These are phyloP conservation scores for Phytophthora pisi DNA, from an alignment of 352 stramenopile species.

Conservation along the genomic window DNA sequence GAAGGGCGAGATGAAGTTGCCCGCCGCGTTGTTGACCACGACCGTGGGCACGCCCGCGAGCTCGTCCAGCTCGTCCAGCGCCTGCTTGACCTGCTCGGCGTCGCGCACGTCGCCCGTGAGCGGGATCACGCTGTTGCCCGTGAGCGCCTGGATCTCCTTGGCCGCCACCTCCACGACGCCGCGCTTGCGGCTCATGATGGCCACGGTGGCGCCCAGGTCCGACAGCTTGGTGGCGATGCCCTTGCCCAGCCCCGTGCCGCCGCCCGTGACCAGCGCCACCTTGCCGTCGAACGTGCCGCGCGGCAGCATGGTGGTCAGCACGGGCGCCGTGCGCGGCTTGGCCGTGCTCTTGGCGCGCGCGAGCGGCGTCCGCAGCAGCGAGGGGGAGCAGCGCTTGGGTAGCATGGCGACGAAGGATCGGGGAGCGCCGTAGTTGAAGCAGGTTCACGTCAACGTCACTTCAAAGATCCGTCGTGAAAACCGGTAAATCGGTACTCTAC, in stretches of 20 bases:
- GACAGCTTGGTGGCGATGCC: constrained; percentile 94
- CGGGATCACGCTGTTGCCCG: constrained; percentile 65
- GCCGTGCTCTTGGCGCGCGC: constrained; percentile 25
- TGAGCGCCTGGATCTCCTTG: constrained; percentile 77
- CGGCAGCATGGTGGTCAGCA: constrained; percentile 73
- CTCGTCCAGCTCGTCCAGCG: constrained; percentile 80
- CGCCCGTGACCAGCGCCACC: constrained; percentile 95
- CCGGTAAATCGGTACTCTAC: background rate
- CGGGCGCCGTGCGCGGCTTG: constrained; percentile 34
- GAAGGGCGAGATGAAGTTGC: constrained; percentile 95
- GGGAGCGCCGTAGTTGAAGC: constrained; percentile 17
- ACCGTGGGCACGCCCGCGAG: constrained; percentile 71
- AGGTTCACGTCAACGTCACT: constrained; percentile 8
- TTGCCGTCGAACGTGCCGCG: constrained; percentile 71
- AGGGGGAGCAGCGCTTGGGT: constrained; percentile 16
- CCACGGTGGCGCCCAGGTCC: constrained; percentile 91
- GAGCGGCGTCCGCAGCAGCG: constrained; percentile 1
- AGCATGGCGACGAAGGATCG: constrained; percentile 20
- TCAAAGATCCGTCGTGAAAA: constrained; percentile 9
- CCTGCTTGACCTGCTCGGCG: constrained; percentile 83
- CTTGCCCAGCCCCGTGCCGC: constrained; percentile 94
- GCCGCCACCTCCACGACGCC: constrained; percentile 88
- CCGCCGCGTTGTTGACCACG: constrained; percentile 88
- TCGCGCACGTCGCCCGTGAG: constrained; percentile 91
- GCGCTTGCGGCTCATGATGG: constrained; percentile 95